Evolutionary conservation across 2,329 filamentous ascomycete genomes (phyloP).

Genomic region (Neonectria neomacrospora): DNA sequence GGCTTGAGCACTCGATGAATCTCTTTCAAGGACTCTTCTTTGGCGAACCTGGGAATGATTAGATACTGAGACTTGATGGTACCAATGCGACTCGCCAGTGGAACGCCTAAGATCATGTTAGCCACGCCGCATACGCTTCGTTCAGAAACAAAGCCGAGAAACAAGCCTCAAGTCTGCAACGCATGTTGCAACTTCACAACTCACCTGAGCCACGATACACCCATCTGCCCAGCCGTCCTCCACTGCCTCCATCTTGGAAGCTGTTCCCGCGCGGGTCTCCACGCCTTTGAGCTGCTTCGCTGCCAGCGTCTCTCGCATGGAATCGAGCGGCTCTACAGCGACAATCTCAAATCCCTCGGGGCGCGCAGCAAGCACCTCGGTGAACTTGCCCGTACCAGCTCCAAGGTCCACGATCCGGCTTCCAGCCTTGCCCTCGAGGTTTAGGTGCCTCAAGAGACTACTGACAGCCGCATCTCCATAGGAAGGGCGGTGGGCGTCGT

Average conservation of each 20-base stretch:
- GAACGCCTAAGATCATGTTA: slow-evolving; percentile 54
- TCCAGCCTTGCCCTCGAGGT: slow-evolving; percentile 57
- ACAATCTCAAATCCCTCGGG: slow-evolving; percentile 69
- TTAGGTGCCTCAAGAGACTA: slow-evolving; percentile 66
- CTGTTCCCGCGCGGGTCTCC: slow-evolving; percentile 66
- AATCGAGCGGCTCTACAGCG: slow-evolving; percentile 71
- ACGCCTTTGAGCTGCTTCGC: slow-evolving; percentile 68
- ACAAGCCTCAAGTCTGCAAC: not conserved
- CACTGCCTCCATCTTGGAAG: slow-evolving; percentile 64
- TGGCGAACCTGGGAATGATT: slow-evolving; percentile 69
- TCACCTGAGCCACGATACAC: slow-evolving; percentile 74
- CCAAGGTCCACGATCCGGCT: slow-evolving; percentile 71
- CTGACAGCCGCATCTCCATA: slow-evolving; percentile 70
- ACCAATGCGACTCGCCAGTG: slow-evolving; percentile 61
- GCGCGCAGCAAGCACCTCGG: slow-evolving; percentile 67
- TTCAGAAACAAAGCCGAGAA: not conserved
- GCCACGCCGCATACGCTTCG: slow-evolving; percentile 4
- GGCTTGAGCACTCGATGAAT: slow-evolving; percentile 74
- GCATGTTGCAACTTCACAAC: slow-evolving; percentile 37
- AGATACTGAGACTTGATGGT: not conserved
- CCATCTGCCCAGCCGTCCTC: slow-evolving; percentile 69
- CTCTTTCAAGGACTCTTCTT: slow-evolving; percentile 68
- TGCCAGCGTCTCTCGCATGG: slow-evolving; percentile 71
- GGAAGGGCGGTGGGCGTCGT: slow-evolving; percentile 75
- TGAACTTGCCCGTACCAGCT: slow-evolving; percentile 78